These are phyloP conservation scores for Lavandula angustifolia DNA, from an alignment of 257 asterid genomes.

Conservation along the genomic window DNA sequence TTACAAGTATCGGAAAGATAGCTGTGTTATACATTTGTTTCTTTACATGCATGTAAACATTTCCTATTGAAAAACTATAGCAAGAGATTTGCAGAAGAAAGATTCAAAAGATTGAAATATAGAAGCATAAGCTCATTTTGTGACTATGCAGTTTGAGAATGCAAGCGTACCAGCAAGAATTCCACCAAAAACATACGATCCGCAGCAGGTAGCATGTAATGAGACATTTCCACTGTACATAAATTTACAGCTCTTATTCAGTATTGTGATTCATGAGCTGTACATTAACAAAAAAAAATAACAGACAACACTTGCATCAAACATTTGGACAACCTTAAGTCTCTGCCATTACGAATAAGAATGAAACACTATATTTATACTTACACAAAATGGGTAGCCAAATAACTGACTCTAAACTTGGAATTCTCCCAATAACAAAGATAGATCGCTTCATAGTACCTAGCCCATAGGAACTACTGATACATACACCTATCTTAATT, in stretches of 20 bases:
- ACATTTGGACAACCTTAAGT: not conserved
- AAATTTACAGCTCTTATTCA: slow-evolving; percentile 31
- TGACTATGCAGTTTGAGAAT: slow-evolving; percentile 18
- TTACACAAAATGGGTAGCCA: slow-evolving; percentile 1
- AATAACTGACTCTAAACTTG: not conserved
- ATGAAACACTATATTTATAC: not conserved
- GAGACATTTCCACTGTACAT: slow-evolving; percentile 80
- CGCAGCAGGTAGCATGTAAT: slow-evolving; percentile 46
- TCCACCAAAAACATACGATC: slow-evolving; percentile 78
- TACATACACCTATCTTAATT: not conserved
- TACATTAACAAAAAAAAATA: slow-evolving; percentile 7
- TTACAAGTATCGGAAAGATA: slow-evolving; percentile 17
- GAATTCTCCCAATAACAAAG: not conserved
- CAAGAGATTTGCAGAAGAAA: not conserved
- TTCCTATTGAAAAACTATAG: slow-evolving; percentile 6
- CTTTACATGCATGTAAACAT: slow-evolving; percentile 19
- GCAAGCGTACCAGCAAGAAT: slow-evolving; percentile 88
- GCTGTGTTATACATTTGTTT: slow-evolving; percentile 5
- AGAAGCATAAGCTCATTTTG: not conserved
- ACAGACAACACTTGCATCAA: slow-evolving; percentile 5
- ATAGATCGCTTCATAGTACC: slow-evolving; percentile 8
- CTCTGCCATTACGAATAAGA: slow-evolving; percentile 15
- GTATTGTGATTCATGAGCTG: slow-evolving; percentile 7
- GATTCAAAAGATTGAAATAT: not conserved
- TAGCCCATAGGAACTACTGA: not conserved